Evolutionary conservation across 805 yeast genomes (phyloP).

Genomic region (Lipomyces spencermartinsiae): DNA sequence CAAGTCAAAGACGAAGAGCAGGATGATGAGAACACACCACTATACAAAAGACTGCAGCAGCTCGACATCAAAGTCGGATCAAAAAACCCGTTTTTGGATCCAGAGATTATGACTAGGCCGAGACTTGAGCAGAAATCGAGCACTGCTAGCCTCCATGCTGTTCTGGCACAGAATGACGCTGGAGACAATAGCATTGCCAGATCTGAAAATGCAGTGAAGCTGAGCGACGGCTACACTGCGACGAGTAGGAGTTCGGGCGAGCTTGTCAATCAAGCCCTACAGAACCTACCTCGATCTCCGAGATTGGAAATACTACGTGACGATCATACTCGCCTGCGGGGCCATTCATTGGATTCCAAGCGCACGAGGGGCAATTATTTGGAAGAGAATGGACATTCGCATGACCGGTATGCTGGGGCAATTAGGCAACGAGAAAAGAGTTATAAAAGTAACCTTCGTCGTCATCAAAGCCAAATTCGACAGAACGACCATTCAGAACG

Average conservation of each 20-base stretch:
- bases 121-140: not conserved
- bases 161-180: not conserved
- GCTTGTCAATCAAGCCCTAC: not conserved
- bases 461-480: not conserved
- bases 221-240: not conserved
- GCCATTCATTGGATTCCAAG: not conserved
- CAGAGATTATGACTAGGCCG: slow-evolving; percentile 19
- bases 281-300: not conserved
- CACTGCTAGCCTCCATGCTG: not conserved
- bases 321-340: not conserved
- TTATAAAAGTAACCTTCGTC: not conserved
- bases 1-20: slow-evolving; percentile 9
- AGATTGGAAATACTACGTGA: not conserved
- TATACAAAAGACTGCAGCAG: slow-evolving; percentile 28
- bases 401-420: not conserved
- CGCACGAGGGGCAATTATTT: not conserved
- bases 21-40: slow-evolving; percentile 31
- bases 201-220: not conserved
- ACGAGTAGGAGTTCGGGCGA: not conserved
- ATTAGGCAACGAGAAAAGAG: not conserved
- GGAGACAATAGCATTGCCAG: not conserved
- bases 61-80: slow-evolving; percentile 24
- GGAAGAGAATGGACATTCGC: not conserved
- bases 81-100: slow-evolving; percentile 32
- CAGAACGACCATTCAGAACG: not conserved